Conservation (phyloP, 2,329 filamentous ascomycete genomes). For the Chaetomium strumarium region DNA sequence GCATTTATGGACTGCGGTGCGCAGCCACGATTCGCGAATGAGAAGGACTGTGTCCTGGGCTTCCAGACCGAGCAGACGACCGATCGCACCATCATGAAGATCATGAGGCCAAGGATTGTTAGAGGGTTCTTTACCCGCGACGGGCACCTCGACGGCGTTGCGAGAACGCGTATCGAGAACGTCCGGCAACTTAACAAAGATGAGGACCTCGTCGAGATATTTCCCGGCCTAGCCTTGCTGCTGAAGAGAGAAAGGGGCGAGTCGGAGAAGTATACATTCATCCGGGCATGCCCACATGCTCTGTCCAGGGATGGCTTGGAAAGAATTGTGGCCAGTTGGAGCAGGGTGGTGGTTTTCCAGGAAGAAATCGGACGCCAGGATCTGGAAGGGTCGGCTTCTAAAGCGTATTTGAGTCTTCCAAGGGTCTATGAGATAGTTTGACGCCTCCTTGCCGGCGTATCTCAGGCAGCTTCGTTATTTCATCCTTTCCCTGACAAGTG, state of each 20-base stretch:
- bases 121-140: slow-evolving; percentile 7
- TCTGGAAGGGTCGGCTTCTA: neutral
- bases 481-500: slow-evolving; percentile 31
- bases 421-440: slow-evolving; percentile 3
- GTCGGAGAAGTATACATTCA: neutral
- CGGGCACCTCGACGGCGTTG: neutral
- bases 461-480: neutral
- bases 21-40: neutral
- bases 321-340: slow-evolving; percentile 9
- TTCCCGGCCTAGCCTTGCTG: slow-evolving; percentile 11
- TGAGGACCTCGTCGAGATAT: slow-evolving; percentile 12
- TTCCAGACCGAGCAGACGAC: neutral
- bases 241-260: slow-evolving; percentile 1
- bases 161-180: slow-evolving; percentile 1
- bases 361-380: neutral
- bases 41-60: neutral
- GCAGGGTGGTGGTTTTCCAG: slow-evolving; percentile 5
- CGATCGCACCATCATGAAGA: slow-evolving; percentile 1
- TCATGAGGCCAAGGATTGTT: slow-evolving; percentile 9
- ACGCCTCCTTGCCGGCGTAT: neutral
- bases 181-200: slow-evolving; percentile 9
- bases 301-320: slow-evolving; percentile 5
- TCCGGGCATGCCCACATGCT: slow-evolving; percentile 11
- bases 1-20: neutral
- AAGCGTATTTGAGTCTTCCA: slow-evolving; percentile 3